Percentiles rank a stretch among this genome's conserved stretches.
Conservation (phyloP, 306 rosid genomes). For the Quercus rubra region DNA sequence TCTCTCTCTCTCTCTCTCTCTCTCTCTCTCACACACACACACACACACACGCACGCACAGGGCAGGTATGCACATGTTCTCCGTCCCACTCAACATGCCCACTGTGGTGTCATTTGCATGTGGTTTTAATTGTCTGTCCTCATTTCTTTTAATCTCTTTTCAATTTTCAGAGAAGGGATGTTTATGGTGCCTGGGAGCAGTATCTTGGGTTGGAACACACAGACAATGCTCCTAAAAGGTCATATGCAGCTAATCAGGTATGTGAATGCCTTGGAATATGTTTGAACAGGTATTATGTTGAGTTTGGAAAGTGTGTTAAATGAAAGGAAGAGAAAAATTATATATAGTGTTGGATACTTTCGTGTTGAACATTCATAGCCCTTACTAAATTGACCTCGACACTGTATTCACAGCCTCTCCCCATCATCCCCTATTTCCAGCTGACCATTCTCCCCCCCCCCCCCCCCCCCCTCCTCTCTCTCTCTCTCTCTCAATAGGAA, state of each 20-base stretch:
- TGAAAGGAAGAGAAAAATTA: neutral
- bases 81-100: neutral
- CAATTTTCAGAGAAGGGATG: slow-evolving; percentile 74
- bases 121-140: neutral
- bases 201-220: slow-evolving; percentile 94
- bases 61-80: no score
- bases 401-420: neutral
- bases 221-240: slow-evolving; percentile 83
- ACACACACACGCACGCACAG: no score
- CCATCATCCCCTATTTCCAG: no score
- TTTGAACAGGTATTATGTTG: neutral
- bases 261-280: neutral
- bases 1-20: neutral
- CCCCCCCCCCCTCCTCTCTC: no score
- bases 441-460: no score
- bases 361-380: neutral
- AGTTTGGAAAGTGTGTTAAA: neutral
- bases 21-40: no score
- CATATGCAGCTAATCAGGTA: slow-evolving; percentile 82
- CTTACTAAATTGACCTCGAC: neutral
- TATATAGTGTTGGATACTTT: neutral
- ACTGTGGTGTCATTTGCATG: neutral
- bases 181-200: slow-evolving; percentile 96
- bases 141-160: slow-evolving; percentile 10
- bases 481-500: no score